phyloP scores from a whole-genome alignment of 768 basidiomycete genomes.

The Paxillus rubicundulus region DNA sequence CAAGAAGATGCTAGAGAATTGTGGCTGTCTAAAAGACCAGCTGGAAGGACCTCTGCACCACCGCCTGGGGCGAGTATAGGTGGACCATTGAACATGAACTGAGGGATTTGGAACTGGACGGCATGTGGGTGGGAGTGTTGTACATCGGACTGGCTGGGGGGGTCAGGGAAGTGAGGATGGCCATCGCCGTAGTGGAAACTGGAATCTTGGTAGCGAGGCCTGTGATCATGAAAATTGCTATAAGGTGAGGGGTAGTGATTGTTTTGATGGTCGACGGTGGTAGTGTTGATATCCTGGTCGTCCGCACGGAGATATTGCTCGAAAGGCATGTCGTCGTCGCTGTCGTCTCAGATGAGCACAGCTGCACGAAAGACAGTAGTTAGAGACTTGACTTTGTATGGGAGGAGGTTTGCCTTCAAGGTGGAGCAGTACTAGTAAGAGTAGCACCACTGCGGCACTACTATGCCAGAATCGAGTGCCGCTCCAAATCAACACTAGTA shows the following conservation, averaged over 20 bases:
- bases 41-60: slow-evolving; percentile 70
- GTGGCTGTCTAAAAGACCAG: slow-evolving; percentile 33
- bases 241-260: slow-evolving; percentile 8
- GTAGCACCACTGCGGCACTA: no score
- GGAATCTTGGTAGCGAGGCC: slow-evolving; percentile 9
- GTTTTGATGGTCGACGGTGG: slow-evolving; percentile 1
- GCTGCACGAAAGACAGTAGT: no score
- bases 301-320: slow-evolving; percentile 37
- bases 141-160: neutral
- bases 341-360: neutral
- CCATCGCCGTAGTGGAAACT: slow-evolving; percentile 8
- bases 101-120: slow-evolving; percentile 60
- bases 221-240: slow-evolving; percentile 11
- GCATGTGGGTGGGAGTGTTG: slow-evolving; percentile 17
- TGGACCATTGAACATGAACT: slow-evolving; percentile 55
- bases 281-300: slow-evolving; percentile 6
- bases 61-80: slow-evolving; percentile 69
- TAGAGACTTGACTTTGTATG: no score
- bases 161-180: slow-evolving; percentile 3
- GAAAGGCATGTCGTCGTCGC: slow-evolving; percentile 38
- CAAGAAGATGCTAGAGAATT: slow-evolving; percentile 41
- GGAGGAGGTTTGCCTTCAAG: slow-evolving; percentile 7
- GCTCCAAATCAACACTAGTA: no score
- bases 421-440: no score
- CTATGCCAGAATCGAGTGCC: no score